Base-by-base conservation (phyloP, 2,329 filamentous ascomycete species). In the Dactylellina leptospora region DNA sequence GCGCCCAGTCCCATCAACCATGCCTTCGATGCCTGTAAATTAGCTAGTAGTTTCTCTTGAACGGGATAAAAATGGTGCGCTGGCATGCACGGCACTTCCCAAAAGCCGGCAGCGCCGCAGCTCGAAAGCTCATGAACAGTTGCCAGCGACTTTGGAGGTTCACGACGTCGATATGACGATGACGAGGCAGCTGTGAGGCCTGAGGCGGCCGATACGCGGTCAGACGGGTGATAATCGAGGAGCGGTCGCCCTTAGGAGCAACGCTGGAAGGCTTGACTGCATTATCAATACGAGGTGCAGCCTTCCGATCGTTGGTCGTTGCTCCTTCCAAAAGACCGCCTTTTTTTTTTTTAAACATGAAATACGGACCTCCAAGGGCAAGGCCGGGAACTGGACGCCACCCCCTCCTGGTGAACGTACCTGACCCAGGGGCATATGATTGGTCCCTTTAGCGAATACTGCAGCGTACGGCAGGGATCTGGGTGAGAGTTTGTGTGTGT, bases 1-100 rank as follows among this genome's bases (percentile, higher is more conserved):
- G 68, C 68, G 68, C 68, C 68, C 68, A 64, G 47, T 40, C 55
- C 68, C 53, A 45, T 45, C 4, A 53, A 62, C 64, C 66, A 61
- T 70, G 64, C 58, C 28, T n/a, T 11, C 13, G 30, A 56, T 70
- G 48, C 56, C 56, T 58, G 40, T 48, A 51, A 36, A 28, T 28
- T 63, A 22, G 42, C 22, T 56, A 42, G 28, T 45, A 16, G 53
- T 59, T 36, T 69, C 36, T 53, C 66, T 58, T 30, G 50, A 58
- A 63, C 33, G 10, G 47, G 54, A 68, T 47, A 54, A 68, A 51
- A 23, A 36, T 33, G 50, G 48, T 54, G 50, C 44, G 28, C 56
- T 70, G 48, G 64, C 56, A 56, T 25, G 61, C 45, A 70, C 58
- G 42, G 38, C 48, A 51, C 61, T 58, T 42, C 40, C 55, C 40